phyloP scores from a whole-genome alignment of 2,329 filamentous ascomycete species.

The Epichloe hybrida region DNA sequence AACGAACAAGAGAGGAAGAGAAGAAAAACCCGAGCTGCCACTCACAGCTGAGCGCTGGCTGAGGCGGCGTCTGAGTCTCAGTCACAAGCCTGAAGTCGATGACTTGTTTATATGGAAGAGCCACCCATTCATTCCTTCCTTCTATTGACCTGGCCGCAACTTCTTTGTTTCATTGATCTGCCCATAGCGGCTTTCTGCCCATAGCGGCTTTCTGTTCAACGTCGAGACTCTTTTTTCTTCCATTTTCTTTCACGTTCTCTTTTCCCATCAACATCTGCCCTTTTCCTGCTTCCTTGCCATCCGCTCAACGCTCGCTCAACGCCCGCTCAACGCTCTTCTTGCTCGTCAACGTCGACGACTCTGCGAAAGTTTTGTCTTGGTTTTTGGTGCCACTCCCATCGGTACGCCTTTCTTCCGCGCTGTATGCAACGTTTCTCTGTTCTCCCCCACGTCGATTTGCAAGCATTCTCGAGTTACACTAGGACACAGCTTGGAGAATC shows the following conservation, averaged over 20 bases:
- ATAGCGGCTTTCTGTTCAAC: background rate
- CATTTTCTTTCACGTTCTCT: background rate
- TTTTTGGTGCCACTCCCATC: background rate
- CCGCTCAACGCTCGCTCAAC: background rate
- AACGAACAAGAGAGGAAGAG: background rate
- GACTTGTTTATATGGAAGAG: background rate
- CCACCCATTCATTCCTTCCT: constrained; percentile 5
- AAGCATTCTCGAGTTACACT: background rate
- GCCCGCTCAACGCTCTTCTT: background rate
- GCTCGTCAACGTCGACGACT: background rate
- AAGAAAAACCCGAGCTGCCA: too few relatives aligned
- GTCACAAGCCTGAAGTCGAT: background rate
- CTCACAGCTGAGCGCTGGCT: background rate
- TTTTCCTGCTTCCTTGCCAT: background rate
- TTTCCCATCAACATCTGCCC: background rate
- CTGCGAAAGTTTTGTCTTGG: background rate
- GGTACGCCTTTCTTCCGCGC: background rate
- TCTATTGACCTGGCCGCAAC: background rate
- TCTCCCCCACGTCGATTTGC: background rate
- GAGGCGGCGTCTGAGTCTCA: background rate
- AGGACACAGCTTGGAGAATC: background rate
- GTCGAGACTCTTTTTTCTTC: background rate
- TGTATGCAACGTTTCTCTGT: background rate
- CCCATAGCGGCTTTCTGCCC: background rate
- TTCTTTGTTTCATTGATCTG: background rate